These are phyloP conservation scores for Solanum bukasovii DNA, from an alignment of 257 asterid species.

Conservation along the genomic window DNA sequence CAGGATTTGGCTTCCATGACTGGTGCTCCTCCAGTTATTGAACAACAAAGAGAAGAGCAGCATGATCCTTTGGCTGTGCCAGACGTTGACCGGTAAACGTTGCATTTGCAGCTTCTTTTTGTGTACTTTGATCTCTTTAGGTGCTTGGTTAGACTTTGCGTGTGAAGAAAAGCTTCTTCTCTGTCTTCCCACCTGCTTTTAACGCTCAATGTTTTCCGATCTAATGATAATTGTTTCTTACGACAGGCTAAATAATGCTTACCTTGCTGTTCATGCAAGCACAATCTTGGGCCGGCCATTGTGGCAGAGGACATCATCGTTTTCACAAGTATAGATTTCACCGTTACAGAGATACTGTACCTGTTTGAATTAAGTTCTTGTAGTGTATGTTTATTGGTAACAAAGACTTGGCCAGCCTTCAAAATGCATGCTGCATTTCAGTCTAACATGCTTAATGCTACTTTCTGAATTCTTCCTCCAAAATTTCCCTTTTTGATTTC, in stretches of 20 bases:
- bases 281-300: conserved; percentile 78
- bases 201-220: neutral
- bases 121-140: neutral
- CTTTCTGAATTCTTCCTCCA: neutral
- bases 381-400: neutral
- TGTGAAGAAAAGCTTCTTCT: neutral
- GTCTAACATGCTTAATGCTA: neutral
- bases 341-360: neutral
- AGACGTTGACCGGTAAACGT: conserved; percentile 73
- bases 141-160: neutral
- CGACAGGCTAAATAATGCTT: conserved; percentile 66
- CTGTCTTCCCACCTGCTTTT: neutral
- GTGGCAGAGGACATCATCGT: conserved; percentile 72
- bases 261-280: conserved; percentile 71
- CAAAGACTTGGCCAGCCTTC: neutral
- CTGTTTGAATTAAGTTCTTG: neutral
- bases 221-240: neutral
- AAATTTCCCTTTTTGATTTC: neutral
- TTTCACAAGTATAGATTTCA: conserved; percentile 23
- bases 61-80: conserved; percentile 87
- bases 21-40: conserved; percentile 49
- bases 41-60: conserved; percentile 69
- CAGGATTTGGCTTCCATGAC: conserved; percentile 56
- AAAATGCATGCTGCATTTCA: neutral
- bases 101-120: neutral